Conservation (phyloP, 148 eudicot species). For the Vaccinium vitisidaea region DNA sequence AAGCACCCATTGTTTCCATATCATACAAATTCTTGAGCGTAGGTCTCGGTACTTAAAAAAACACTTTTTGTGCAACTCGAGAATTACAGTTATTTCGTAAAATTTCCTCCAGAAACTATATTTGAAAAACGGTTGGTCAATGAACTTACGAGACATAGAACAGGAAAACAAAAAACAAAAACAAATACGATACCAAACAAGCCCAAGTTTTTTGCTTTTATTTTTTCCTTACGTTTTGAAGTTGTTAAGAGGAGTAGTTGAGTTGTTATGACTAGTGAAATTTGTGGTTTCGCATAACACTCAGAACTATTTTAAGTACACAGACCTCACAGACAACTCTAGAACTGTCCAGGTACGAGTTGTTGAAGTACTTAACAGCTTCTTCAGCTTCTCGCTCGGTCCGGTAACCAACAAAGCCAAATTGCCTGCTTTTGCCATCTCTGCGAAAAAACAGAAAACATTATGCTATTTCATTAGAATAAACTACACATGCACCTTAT, state of each 20-base stretch:
- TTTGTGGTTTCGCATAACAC: not conserved
- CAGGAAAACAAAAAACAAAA: not conserved
- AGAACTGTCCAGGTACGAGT: constrained; percentile 62
- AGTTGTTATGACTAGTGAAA: not conserved
- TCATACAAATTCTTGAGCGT: not conserved
- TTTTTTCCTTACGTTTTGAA: not conserved
- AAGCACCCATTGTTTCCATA: not conserved
- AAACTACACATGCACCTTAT: not conserved
- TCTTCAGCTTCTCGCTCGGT: constrained; percentile 72
- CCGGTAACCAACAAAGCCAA: constrained; percentile 86
- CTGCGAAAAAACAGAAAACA: constrained; percentile 35
- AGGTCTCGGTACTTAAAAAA: not conserved
- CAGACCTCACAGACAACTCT: constrained; percentile 81
- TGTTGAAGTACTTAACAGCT: constrained; percentile 77
- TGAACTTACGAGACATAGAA: not conserved
- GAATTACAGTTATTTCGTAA: not conserved
- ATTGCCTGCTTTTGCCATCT: constrained; percentile 88
- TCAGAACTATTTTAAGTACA: not conserved
- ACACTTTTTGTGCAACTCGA: not conserved
- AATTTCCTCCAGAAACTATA: not conserved
- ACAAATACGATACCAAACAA: not conserved
- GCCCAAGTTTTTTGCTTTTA: not conserved
- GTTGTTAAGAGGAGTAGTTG: not conserved
- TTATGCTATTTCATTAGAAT: not conserved
- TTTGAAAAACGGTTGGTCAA: not conserved